Conservation (phyloP, 345 rosid genomes). For the Kernera saxatilis region DNA sequence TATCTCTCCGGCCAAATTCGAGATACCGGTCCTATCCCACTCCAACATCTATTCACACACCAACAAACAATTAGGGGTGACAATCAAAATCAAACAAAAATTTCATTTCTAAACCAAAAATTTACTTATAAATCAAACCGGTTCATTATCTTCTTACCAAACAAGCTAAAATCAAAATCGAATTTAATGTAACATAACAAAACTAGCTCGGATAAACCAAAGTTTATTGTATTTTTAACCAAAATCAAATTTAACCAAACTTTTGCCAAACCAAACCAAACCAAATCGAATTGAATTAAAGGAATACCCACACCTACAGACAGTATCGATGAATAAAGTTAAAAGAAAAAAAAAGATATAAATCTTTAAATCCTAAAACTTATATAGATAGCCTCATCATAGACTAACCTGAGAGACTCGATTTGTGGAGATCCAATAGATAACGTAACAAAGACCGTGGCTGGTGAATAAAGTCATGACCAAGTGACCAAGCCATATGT, state of each 20-base stretch:
- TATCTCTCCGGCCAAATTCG: slow-evolving; percentile 68
- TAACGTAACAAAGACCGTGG: slow-evolving; percentile 61
- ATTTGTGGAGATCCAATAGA: slow-evolving; percentile 36
- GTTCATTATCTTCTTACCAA: background rate
- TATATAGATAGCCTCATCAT: background rate
- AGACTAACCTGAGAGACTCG: slow-evolving; percentile 40
- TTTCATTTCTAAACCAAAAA: too few species aligned
- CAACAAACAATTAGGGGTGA: background rate
- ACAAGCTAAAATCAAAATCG: background rate
- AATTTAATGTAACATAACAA: background rate
- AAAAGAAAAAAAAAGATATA: background rate
- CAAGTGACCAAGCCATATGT: slow-evolving; percentile 81
- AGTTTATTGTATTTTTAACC: background rate
- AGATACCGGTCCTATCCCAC: slow-evolving; percentile 38
- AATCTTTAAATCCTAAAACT: background rate
- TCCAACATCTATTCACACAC: slow-evolving; percentile 38
- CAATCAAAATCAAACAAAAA: background rate
- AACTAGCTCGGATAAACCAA: background rate
- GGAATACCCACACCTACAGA: background rate
- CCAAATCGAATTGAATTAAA: background rate
- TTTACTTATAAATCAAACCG: background rate
- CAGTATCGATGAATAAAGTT: background rate
- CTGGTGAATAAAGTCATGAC: slow-evolving; percentile 51
- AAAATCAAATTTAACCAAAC: background rate
- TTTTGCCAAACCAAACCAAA: background rate